Evolutionary conservation across 202 grass and related monocot species (phyloP), one percentile per base, ranked within the genome.

Genomic region (Eragrostis tef): DNA sequence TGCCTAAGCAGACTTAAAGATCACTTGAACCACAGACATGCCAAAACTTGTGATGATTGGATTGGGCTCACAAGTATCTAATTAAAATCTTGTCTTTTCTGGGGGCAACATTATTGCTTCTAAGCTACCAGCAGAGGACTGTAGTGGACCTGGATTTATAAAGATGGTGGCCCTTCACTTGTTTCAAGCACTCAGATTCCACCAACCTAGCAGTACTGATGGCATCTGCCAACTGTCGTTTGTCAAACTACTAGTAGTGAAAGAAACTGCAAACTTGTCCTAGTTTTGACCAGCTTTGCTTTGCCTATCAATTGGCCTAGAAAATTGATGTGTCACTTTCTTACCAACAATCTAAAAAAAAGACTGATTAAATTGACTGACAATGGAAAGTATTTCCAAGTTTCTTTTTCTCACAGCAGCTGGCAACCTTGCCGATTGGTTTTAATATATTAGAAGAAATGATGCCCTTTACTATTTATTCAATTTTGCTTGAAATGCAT

Each of bases 81-180:
- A 75, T 64, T 80, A 50, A 14, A 9, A 49, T 25, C 17, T 58
- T 74, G 19, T 74, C 59, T 79, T 79, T 25, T 47, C 22, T 58
- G 59, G 73, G 73, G 49, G 59, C 24, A n/a, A 74, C 83, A 86
- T 11, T 57, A 24, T 43, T 80, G 58, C 59, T 80, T 52, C 83
- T 86, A 56, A 86, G 58, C 48, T 45, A 86, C 36, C 39, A 86
- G 69, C 48, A 67, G 56, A 67, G 60, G 77, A 24, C 56, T 47
- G 13, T 10, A 12, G 14, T 67, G 59, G 84, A 80, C 84, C 41
- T 39, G 62, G 50, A 74, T 21, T 56, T 54, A 49, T 34, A 75
- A 75, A 85, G 59, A 20, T 9, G 68, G 25, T 59, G 51, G 51
- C n/a, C 42, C 52, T 84, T 59, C 73, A 77, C 51, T 70, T 69